A percentile compares a stretch with the other conserved stretches of the same genome.
phyloP scores from a whole-genome alignment of 2,329 filamentous ascomycete species.

The Colletotrichum sidae region DNA sequence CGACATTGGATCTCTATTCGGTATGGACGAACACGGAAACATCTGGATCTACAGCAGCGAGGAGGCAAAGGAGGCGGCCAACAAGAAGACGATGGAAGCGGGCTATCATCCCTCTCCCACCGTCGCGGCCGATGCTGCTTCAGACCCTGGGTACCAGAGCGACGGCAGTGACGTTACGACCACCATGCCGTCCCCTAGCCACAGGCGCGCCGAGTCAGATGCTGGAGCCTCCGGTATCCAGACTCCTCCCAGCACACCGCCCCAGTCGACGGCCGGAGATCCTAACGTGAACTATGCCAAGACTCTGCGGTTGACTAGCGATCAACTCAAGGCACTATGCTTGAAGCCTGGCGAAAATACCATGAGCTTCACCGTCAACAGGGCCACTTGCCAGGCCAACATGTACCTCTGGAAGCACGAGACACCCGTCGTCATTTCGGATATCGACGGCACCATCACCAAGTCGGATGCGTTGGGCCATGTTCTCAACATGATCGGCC shows the following conservation, averaged over 20 bases:
- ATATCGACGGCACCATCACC: conserved; percentile 98
- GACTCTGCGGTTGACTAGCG: conserved; percentile 92
- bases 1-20: conserved; percentile 94
- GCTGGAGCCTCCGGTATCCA: conserved; percentile 64
- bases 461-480: conserved; percentile 97
- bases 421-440: conserved; percentile 94
- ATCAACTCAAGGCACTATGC: conserved; percentile 88
- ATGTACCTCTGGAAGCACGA: conserved; percentile 96
- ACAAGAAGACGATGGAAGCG: conserved; percentile 69
- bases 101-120: conserved; percentile 50
- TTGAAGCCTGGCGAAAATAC: conserved; percentile 88
- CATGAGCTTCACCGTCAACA: conserved; percentile 97
- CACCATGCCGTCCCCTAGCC: conserved; percentile 58
- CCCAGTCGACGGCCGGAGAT: conserved; percentile 74
- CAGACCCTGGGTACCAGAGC: conserved; percentile 95
- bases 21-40: conserved; percentile 94
- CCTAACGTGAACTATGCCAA: conserved; percentile 93
- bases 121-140: conserved; percentile 81
- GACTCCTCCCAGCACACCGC: conserved; percentile 77
- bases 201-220: conserved; percentile 76
- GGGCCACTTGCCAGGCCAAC: conserved; percentile 88
- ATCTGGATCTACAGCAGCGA: conserved; percentile 99
- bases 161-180: conserved; percentile 77
- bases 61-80: conserved; percentile 91
- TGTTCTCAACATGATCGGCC: conserved; percentile 94